Evolutionary conservation across 2,329 filamentous ascomycete genomes (phyloP).

Genomic region (Amesomyces nigricolor): DNA sequence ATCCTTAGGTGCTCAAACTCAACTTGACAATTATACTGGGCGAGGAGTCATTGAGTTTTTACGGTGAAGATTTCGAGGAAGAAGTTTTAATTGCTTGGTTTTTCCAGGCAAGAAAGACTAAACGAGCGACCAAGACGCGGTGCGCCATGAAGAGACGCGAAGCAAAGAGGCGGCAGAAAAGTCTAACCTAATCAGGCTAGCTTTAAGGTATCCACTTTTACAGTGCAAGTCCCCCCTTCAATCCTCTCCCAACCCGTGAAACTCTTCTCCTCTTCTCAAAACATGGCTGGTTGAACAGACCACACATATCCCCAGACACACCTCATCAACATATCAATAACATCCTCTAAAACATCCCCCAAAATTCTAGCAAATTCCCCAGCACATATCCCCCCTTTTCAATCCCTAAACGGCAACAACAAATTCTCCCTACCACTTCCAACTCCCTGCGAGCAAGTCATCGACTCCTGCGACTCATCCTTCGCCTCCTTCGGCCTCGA

Average conservation of each 20-base stretch:
- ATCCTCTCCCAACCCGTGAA: neutral
- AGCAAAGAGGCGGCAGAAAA: too few species aligned
- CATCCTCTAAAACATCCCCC: neutral
- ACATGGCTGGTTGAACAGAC: conserved; percentile 2
- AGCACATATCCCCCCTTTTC: neutral
- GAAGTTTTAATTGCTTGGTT: too few species aligned
- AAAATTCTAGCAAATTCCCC: conserved; percentile 2
- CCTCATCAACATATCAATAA: too few species aligned
- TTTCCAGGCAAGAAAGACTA: too few species aligned
- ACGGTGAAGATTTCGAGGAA: too few species aligned
- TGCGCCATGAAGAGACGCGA: too few species aligned
- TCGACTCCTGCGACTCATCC: conserved; percentile 20
- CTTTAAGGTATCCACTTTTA: too few species aligned
- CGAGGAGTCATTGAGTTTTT: too few species aligned
- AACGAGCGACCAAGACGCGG: too few species aligned
- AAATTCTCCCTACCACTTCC: neutral
- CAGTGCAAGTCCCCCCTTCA: neutral
- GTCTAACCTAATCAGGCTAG: too few species aligned
- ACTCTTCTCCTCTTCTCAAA: neutral
- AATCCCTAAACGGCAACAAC: neutral
- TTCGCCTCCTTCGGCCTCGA: conserved; percentile 10
- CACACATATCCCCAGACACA: neutral
- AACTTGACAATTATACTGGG: too few species aligned
- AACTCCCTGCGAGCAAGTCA: conserved; percentile 17
- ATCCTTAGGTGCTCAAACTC: too few species aligned